These are phyloP conservation scores for Acanthamoeba sp. DNA, from an alignment of 208 protist genomes.

Conservation along the genomic window DNA sequence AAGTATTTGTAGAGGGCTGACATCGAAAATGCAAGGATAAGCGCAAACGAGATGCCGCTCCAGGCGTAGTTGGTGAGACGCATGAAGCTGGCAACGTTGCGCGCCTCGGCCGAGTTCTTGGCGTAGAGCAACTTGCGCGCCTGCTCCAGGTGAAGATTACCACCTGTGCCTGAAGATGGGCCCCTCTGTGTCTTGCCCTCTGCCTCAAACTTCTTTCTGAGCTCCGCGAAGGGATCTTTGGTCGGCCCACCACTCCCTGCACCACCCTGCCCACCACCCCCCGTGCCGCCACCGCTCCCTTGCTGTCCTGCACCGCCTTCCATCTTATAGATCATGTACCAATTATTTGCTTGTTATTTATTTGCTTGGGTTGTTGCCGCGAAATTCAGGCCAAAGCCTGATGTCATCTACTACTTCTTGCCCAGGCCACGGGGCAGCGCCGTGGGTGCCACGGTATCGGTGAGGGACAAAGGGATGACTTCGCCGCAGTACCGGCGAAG, in stretches of 20 bases:
- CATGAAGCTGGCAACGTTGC: slow-evolving; percentile 68
- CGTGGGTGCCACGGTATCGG: too few relatives aligned
- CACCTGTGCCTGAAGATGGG: neutral
- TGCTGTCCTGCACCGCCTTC: neutral
- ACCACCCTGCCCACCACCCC: neutral
- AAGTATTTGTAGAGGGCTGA: slow-evolving; percentile 55
- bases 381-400: neutral
- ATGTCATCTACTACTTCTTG: too few relatives aligned
- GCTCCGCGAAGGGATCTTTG: slow-evolving; percentile 2
- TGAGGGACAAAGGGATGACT: too few relatives aligned
- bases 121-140: slow-evolving; percentile 43
- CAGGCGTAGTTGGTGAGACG: slow-evolving; percentile 63
- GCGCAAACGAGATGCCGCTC: slow-evolving; percentile 70
- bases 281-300: neutral
- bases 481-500: too few relatives aligned
- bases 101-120: slow-evolving; percentile 36
- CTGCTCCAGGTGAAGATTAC: neutral
- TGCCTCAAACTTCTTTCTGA: slow-evolving; percentile 21
- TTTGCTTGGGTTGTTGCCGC: neutral
- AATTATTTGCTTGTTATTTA: neutral
- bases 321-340: neutral
- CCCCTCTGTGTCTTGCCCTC: neutral
- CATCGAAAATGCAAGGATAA: slow-evolving; percentile 31
- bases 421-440: too few relatives aligned
- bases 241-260: neutral